phyloP scores from a whole-genome alignment of 441 rosid species.

The Pelargonium cotyledonis region DNA sequence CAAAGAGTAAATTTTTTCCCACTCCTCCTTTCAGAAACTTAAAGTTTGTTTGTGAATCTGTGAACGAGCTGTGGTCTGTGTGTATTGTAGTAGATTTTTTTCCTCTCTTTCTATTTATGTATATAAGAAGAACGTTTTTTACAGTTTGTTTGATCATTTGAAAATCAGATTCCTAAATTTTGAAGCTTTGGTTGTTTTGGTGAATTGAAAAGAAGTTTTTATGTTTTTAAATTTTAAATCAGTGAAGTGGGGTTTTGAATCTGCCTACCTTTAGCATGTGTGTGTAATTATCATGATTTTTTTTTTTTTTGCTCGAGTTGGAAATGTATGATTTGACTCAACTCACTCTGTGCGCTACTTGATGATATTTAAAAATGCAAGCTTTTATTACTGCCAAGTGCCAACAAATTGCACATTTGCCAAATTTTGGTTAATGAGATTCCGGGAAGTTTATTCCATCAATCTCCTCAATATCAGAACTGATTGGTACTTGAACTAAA shows the following conservation, averaged over 20 bases:
- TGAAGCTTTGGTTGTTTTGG: neutral
- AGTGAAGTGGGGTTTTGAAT: neutral
- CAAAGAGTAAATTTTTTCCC: slow-evolving; percentile 22
- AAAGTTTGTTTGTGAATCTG: neutral
- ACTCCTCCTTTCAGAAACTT: neutral
- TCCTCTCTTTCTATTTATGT: neutral
- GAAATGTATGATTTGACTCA: neutral
- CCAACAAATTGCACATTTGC: neutral
- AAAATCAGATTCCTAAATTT: neutral
- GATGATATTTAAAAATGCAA: slow-evolving; percentile 1
- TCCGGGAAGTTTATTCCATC: neutral
- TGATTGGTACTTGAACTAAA: neutral
- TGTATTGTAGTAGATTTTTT: neutral
- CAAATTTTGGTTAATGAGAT: neutral
- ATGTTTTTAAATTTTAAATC: neutral
- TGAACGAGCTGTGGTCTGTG: neutral
- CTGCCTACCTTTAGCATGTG: no score
- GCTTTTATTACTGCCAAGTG: neutral
- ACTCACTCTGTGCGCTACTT: neutral
- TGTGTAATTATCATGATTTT: neutral
- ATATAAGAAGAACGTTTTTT: neutral
- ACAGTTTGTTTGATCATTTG: neutral
- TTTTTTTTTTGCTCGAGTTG: neutral
- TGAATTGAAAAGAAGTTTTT: neutral
- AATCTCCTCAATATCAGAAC: neutral